A percentile compares a stretch with the other conserved stretches of the same genome.
phyloP scores from a whole-genome alignment of 2,329 filamentous ascomycete genomes.

The Aureobasidium melanogenum region DNA sequence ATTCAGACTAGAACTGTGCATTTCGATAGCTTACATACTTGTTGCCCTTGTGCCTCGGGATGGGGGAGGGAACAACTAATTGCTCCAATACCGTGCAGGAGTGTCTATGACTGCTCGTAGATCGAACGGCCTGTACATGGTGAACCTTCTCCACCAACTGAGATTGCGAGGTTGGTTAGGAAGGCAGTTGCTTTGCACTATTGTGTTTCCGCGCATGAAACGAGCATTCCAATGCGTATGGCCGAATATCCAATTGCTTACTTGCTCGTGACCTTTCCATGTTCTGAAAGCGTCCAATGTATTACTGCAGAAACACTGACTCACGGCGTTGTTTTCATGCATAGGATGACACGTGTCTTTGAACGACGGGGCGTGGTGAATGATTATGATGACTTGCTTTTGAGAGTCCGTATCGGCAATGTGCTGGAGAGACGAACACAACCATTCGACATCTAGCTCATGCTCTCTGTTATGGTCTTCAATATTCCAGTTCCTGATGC shows the following conservation, averaged over 20 bases:
- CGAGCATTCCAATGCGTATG: conserved; percentile 37
- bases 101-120: conserved; percentile 7
- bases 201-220: conserved; percentile 23
- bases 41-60: too few relatives aligned
- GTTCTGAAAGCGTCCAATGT: conserved; percentile 20
- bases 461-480: conserved; percentile 41
- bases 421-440: conserved; percentile 31
- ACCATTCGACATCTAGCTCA: conserved; percentile 40
- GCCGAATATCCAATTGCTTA: conserved; percentile 37
- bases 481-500: conserved; percentile 44
- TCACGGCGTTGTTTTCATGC: conserved; percentile 36
- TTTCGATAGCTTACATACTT: too few relatives aligned
- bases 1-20: too few relatives aligned
- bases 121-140: conserved; percentile 16
- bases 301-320: conserved; percentile 46
- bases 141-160: conserved; percentile 17
- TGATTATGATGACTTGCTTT: conserved; percentile 32
- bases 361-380: conserved; percentile 48
- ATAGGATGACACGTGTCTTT: conserved; percentile 39
- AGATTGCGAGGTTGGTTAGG: conserved; percentile 19
- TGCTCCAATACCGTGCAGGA: neutral
- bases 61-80: neutral
- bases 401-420: conserved; percentile 8
- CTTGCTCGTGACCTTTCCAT: conserved; percentile 12
- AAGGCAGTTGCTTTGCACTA: conserved; percentile 29